Percentiles rank a stretch among this genome's conserved stretches.
phyloP scores from a whole-genome alignment of 106 monocot species.

The Allium fistulosum region DNA sequence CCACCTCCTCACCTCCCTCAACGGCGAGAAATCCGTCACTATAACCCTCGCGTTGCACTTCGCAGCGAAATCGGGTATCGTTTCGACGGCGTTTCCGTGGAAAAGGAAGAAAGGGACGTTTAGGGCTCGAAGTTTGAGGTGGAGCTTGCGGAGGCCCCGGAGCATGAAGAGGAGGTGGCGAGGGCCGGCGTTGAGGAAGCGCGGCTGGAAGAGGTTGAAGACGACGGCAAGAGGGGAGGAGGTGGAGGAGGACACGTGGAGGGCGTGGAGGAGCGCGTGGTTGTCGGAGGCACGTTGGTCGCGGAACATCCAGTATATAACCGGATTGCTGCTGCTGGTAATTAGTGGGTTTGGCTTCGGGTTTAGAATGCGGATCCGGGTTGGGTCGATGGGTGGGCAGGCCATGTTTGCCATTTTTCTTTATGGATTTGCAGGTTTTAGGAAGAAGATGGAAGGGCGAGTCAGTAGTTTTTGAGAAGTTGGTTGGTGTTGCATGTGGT shows the following conservation, averaged over 20 bases:
- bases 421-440: too few species aligned
- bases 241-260: conserved; percentile 37
- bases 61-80: conserved; percentile 39
- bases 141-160: conserved; percentile 61
- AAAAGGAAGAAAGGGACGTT: conserved; percentile 77
- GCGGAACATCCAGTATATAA: conserved; percentile 87
- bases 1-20: conserved; percentile 47
- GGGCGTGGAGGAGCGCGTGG: conserved; percentile 71
- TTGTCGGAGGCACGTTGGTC: conserved; percentile 59
- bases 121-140: conserved; percentile 19
- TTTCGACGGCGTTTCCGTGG: conserved; percentile 40
- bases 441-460: too few species aligned
- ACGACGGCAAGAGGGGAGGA: conserved; percentile 52
- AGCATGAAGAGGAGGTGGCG: conserved; percentile 91
- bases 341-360: neutral
- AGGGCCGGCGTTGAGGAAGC: conserved; percentile 78
- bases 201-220: conserved; percentile 50
- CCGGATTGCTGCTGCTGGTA: conserved; percentile 17
- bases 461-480: too few species aligned
- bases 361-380: conserved; percentile 42
- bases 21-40: conserved; percentile 86
- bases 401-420: neutral
- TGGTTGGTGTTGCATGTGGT: too few species aligned
- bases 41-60: conserved; percentile 47
- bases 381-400: conserved; percentile 18